Conservation (phyloP, 78 protist species). For the Dictyostelium intermedium region DNA sequence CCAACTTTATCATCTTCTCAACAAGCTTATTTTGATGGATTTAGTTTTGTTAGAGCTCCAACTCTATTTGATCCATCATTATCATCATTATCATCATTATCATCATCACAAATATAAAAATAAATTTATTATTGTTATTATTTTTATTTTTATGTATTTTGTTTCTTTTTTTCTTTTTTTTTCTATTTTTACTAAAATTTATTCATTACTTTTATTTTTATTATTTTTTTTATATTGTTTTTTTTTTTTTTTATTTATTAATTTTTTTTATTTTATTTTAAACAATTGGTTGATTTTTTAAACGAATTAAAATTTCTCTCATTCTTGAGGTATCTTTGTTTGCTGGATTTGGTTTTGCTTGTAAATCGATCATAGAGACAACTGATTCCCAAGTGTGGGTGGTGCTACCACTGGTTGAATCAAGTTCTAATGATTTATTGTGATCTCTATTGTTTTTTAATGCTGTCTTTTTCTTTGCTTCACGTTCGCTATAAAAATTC, state of each 20-base stretch:
- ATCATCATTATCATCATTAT: too few species aligned
- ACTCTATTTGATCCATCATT: neutral
- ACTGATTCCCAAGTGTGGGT: slow-evolving; percentile 55
- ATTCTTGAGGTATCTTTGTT: slow-evolving; percentile 69
- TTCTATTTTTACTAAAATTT: neutral
- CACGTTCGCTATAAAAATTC: slow-evolving; percentile 46
- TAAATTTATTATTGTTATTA: neutral
- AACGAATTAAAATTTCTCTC: slow-evolving; percentile 54
- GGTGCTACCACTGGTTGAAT: neutral
- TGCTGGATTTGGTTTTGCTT: slow-evolving; percentile 31
- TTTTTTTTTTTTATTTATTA: neutral
- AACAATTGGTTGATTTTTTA: slow-evolving; percentile 44
- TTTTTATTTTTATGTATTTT: too few species aligned
- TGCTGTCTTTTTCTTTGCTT: slow-evolving; percentile 59
- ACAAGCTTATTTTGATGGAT: slow-evolving; percentile 51
- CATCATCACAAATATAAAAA: too few species aligned
- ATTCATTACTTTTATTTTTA: neutral
- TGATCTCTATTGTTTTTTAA: slow-evolving; percentile 64
- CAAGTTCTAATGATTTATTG: slow-evolving; percentile 41
- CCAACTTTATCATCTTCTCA: slow-evolving; percentile 37
- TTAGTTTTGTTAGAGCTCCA: slow-evolving; percentile 36
- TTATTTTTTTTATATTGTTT: neutral
- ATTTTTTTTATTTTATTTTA: neutral
- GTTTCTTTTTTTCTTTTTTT: too few species aligned
- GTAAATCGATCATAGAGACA: slow-evolving; percentile 59